Evolutionary conservation across 495 filamentous ascomycete genomes (phyloP), one percentile per base, ranked within the genome.

Genomic region (Cladorrhinum samala): DNA sequence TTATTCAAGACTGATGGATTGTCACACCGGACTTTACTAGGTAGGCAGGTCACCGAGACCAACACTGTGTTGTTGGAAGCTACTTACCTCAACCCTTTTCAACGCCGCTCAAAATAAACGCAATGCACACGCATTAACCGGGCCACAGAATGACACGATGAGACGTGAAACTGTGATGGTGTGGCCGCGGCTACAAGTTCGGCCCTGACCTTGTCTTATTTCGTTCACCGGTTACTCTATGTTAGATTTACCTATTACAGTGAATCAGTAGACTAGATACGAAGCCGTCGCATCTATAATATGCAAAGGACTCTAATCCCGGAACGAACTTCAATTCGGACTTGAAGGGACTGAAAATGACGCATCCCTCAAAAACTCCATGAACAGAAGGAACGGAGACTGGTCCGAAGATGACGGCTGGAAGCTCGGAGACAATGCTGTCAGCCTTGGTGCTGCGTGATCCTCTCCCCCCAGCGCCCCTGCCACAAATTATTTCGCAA

Each of bases 1-100:
- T 19, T 45, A 21, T 45, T 45, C 21, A n/a, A 24, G 42, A 24
- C 42, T 45, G 42, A 13, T 23, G 21, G 19, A 7, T 41, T 41
- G 13, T n/a, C n/a, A n/a, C n/a, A n/a, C n/a, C n/a, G n/a, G n/a
- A n/a, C 39, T 18, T 41, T 17, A 18, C 20, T 41, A 17, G 39
- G 39, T 18, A 17, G 5, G 17, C 8, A 17, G 1, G 20, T 41
- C 20, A 41, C 39, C 43, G 13, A 40, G 39, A 21, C 54, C 49
- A 16, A 20, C 37, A 44, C 56, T 41, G 41, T 58, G 56, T 54
- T n/a, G n/a, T n/a, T n/a, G n/a, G n/a, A n/a, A n/a, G n/a, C n/a
- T n/a, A n/a, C n/a, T n/a, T n/a, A n/a, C n/a, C n/a, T n/a, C 30
- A 37, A 37, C 30, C 30, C 7, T 37, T 37, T 37, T 7, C 30